Evolutionary conservation across 2,329 filamentous ascomycete species (phyloP).

Genomic region (Pseudovirgaria hyperparasitica): DNA sequence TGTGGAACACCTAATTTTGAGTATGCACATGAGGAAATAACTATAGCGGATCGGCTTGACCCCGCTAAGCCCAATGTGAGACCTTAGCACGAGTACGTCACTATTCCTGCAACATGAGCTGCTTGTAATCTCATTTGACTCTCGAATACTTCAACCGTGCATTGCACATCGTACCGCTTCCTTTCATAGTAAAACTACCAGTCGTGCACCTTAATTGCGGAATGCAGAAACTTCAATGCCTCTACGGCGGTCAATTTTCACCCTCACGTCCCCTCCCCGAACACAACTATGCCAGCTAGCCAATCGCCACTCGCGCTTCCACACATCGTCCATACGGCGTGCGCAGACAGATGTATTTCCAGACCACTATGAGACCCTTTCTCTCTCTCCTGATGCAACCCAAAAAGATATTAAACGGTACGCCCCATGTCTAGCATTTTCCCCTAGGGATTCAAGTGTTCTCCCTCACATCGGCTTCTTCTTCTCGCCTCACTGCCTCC

Average conservation of each 20-base stretch:
- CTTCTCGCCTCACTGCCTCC: slow-evolving; percentile 2
- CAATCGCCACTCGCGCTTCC: slow-evolving; percentile 25
- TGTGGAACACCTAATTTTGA: slow-evolving; percentile 6
- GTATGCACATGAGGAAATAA: slow-evolving; percentile 1
- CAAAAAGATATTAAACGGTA: slow-evolving; percentile 75
- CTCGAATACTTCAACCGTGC: not conserved
- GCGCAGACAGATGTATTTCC: slow-evolving; percentile 24
- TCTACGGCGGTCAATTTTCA: not conserved
- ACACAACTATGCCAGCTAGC: slow-evolving; percentile 3
- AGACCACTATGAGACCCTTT: slow-evolving; percentile 75
- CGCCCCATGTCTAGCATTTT: slow-evolving; percentile 1
- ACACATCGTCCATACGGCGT: slow-evolving; percentile 26
- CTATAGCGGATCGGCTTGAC: not conserved
- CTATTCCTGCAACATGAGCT: slow-evolving; percentile 1
- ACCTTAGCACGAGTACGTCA: slow-evolving; percentile 5
- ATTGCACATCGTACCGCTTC: not conserved
- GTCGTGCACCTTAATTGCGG: slow-evolving; percentile 2
- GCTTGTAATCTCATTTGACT: not conserved
- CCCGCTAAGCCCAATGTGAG: slow-evolving; percentile 1
- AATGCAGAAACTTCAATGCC: not conserved
- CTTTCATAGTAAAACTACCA: slow-evolving; percentile 5
- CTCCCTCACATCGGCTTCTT: slow-evolving; percentile 1
- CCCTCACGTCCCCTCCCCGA: slow-evolving; percentile 2
- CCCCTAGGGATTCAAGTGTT: slow-evolving; percentile 5
- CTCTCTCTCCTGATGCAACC: slow-evolving; percentile 57